Evolutionary conservation across 2,329 filamentous ascomycete genomes (phyloP).

Genomic region (Talaromyces funiculosus): DNA sequence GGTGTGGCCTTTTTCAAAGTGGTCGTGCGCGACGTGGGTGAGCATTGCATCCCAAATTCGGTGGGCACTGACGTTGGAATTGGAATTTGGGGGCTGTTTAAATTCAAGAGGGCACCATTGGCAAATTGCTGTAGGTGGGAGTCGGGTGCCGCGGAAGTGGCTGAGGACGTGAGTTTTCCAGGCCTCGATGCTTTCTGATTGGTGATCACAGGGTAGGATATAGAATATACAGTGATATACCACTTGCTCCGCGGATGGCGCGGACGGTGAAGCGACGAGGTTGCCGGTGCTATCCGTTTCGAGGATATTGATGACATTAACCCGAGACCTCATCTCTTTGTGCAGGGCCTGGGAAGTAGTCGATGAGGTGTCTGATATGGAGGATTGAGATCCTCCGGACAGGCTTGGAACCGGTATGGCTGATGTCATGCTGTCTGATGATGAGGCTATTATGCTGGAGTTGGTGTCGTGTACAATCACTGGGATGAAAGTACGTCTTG

Average conservation of each 20-base stretch:
- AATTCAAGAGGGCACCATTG: constrained; percentile 34
- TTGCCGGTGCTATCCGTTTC: constrained; percentile 26
- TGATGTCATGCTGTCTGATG: constrained; percentile 10
- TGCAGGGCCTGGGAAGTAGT: background rate
- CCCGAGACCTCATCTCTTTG: constrained; percentile 22
- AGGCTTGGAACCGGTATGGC: constrained; percentile 23
- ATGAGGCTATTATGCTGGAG: background rate
- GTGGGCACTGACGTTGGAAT: constrained; percentile 12
- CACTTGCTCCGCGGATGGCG: background rate
- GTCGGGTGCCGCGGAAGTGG: constrained; percentile 38
- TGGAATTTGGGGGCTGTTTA: constrained; percentile 13
- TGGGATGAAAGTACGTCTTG: constrained; percentile 1
- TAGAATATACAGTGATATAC: constrained; percentile 40
- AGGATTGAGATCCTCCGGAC: constrained; percentile 27
- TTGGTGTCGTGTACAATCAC: constrained; percentile 7
- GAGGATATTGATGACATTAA: constrained; percentile 22
- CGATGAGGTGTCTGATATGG: constrained; percentile 26
- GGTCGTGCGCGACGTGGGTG: constrained; percentile 36
- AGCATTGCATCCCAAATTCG: constrained; percentile 40
- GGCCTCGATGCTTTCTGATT: constrained; percentile 32
- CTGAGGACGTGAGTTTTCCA: constrained; percentile 43
- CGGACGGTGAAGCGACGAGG: constrained; percentile 21
- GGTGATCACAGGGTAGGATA: constrained; percentile 38
- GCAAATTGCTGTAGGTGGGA: constrained; percentile 38
- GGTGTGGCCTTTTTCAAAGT: constrained; percentile 38